A percentile compares a stretch with the other conserved stretches of the same genome.
Conservation (phyloP, 2,329 filamentous ascomycete species). For the Exophiala oligosperma region DNA sequence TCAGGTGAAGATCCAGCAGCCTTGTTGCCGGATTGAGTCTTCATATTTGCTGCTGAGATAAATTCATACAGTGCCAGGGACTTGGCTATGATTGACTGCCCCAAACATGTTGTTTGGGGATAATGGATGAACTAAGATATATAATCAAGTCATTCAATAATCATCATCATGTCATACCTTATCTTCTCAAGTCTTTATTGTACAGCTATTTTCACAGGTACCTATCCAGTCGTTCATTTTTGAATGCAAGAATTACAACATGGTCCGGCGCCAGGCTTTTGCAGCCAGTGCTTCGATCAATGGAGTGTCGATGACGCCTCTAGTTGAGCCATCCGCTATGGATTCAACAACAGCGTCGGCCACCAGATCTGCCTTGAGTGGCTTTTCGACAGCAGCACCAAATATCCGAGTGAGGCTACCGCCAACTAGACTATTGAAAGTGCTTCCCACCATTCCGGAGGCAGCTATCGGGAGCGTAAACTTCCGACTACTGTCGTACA, state of each 20-base stretch:
- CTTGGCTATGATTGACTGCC: background rate
- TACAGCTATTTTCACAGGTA: too few relatives aligned
- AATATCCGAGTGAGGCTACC: constrained; percentile 74
- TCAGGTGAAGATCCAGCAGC: too few relatives aligned
- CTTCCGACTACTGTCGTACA: constrained; percentile 81
- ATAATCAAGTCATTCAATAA: background rate
- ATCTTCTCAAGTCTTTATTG: background rate
- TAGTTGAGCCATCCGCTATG: constrained; percentile 69
- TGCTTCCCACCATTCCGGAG: constrained; percentile 69
- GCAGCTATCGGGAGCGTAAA: constrained; percentile 85
- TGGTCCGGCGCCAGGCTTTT: constrained; percentile 83
- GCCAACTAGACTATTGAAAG: constrained; percentile 75
- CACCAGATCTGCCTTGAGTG: constrained; percentile 81
- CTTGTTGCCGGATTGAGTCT: too few relatives aligned
- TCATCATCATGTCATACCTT: background rate
- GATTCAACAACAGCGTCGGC: constrained; percentile 89
- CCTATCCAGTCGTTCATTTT: too few relatives aligned
- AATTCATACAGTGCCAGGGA: background rate
- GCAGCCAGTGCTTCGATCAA: constrained; percentile 80
- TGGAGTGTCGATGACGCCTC: constrained; percentile 73
- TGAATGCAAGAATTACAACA: constrained; percentile 59
- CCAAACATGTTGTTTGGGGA: background rate
- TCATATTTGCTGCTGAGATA: too few relatives aligned
- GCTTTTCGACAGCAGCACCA: constrained; percentile 81
- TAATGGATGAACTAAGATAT: background rate